Evolutionary conservation across 495 filamentous ascomycete genomes (phyloP), one percentile per base, ranked within the genome.

Genomic region (Aspergillus ostianus): DNA sequence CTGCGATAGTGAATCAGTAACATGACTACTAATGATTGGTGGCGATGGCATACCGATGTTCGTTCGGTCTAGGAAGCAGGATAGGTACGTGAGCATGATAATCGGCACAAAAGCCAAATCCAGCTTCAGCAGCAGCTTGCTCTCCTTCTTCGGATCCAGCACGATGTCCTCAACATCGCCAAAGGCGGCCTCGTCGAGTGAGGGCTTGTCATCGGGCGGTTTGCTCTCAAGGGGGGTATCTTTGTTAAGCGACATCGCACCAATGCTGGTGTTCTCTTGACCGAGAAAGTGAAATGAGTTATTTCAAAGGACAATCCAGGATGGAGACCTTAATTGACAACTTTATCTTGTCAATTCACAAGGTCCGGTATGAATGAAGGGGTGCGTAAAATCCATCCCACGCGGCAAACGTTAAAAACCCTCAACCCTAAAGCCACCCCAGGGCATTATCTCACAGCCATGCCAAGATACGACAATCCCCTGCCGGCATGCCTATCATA

Each of bases 81-180:
- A 67, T 13, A 81, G 58, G 50, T 80, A 80, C 0, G 77, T 72
- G 13, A 81, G 60, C 78, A 80, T 81, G 55, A 81, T 80, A 6
- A 79, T 72, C 0, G 77, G 77, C 0, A 77, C 73, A 56, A 81
- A 77, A 10, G 70, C 72, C 1, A 69, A 17, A 63, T 81, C 77
- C n/a, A 81, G 63, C 46, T 80, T 80, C 41, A 67, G 52, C 18
- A 80, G 66, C 7, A 79, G 64, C 56, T 74, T 77, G 44, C 58
- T 55, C 62, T 77, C 72, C 59, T 73, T 70, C 23, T 56, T 57
- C 9, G 66, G 65, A 45, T 76, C 73, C 4, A 76, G 62, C 5
- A 67, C 61, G 18, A 72, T 57, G 50, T 73, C 63, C 4, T 66
- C 53, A 18, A 61, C 53, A 53, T 53, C 49, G 9, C 21, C 17